Evolutionary conservation across 2,329 filamentous ascomycete genomes (phyloP), one percentile per base, ranked within the genome.

Genomic region (Dactylellina sp.): DNA sequence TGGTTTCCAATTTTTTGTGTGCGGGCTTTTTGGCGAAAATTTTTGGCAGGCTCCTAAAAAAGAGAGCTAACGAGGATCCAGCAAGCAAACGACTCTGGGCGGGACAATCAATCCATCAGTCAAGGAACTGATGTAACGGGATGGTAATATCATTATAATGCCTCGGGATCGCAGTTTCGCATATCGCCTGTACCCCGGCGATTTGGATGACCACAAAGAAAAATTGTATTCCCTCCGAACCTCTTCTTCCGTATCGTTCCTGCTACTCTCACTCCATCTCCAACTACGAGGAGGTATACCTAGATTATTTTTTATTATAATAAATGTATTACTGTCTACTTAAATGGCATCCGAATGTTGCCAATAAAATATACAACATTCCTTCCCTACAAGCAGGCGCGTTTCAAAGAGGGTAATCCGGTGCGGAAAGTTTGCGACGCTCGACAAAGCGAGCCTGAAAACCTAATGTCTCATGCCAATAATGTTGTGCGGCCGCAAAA

Each of bases 31-130:
- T 74, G 55, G 47, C 46, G 52, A 37, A 72, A 71, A 52, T 47
- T 22, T 46, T 64, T 72, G 68, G 47, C 68, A 53, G 28, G 40
- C 65, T 74, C 61, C 65, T 61, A 61, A 61, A 61, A 74, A 72
- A 66, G 42, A 62, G 60, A 66, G 61, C 61, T 65, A 74, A 66
- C 70, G 60, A 65, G 68, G 68, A 72, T 72, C 60, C 14, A 72
- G 55, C 37, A 68, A 57, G 46, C 39, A 57, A n/a, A 22, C 16
- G 11, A 40, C 28, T 5, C 28, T 32, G 28, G 28, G 28, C 28
- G 28, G 28, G 28, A 32, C 28, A 32, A 32, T 32, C 28, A 32
- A 9, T n/a, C n/a, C n/a, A n/a, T 32, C 28, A 9, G 28, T 32
- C 28, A 32, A 9, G n/a, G 7, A 16, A n/a, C n/a, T 14, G 39